These are phyloP conservation scores for Pythium biforme DNA, from an alignment of 352 stramenopile genomes.

Conservation along the genomic window DNA sequence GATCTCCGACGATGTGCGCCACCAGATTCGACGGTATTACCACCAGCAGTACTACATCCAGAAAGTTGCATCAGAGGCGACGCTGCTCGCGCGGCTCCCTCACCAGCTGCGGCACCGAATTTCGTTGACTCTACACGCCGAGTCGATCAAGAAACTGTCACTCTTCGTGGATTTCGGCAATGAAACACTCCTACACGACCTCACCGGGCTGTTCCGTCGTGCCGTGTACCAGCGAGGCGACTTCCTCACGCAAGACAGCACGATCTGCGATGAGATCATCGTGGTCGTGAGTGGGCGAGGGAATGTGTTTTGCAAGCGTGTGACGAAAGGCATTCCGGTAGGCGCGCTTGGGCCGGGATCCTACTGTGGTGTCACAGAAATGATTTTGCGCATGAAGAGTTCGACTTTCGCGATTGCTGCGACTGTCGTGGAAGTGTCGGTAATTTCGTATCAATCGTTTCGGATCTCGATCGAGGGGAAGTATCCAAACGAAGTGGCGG, in stretches of 20 bases:
- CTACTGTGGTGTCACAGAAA: slow-evolving; percentile 63
- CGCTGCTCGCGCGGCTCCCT: slow-evolving; percentile 54
- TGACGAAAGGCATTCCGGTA: slow-evolving; percentile 36
- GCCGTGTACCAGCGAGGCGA: slow-evolving; percentile 69
- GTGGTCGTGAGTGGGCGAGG: slow-evolving; percentile 60
- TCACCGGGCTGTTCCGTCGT: slow-evolving; percentile 69
- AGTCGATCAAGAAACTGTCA: slow-evolving; percentile 58
- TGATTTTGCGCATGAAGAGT: slow-evolving; percentile 60
- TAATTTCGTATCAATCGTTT: slow-evolving; percentile 51
- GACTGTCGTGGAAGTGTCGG: slow-evolving; percentile 52
- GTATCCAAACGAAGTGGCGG: slow-evolving; percentile 45
- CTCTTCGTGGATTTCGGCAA: slow-evolving; percentile 59
- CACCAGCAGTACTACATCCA: slow-evolving; percentile 77
- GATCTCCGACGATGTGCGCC: slow-evolving; percentile 55
- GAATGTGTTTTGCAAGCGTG: slow-evolving; percentile 53
- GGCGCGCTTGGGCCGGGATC: slow-evolving; percentile 52
- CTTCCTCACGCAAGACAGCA: slow-evolving; percentile 51
- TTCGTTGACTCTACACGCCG: slow-evolving; percentile 65
- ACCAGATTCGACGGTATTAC: slow-evolving; percentile 70
- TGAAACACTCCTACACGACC: slow-evolving; percentile 55
- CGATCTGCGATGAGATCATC: slow-evolving; percentile 69
- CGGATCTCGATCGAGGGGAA: slow-evolving; percentile 41
- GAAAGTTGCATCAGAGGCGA: slow-evolving; percentile 63
- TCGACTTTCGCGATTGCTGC: slow-evolving; percentile 47
- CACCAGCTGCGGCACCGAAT: slow-evolving; percentile 64